Evolutionary conservation across 73 alveolate genomes (phyloP).

Genomic region (Tetrahymena elliotti): DNA sequence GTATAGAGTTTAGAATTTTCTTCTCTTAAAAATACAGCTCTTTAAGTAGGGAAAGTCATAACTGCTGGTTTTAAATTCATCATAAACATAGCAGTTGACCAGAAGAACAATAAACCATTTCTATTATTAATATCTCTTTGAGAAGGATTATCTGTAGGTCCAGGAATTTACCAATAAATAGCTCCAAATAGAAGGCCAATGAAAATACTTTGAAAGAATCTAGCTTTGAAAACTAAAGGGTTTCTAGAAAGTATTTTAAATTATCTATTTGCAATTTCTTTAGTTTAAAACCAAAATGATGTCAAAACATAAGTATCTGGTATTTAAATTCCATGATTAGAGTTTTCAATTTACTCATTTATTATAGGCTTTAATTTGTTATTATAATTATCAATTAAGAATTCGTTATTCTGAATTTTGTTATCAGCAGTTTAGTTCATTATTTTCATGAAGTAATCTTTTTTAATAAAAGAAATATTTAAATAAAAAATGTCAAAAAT

Average conservation of each 20-base stretch:
- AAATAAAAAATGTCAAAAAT: too few species aligned
- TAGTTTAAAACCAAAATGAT: background rate
- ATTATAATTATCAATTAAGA: background rate
- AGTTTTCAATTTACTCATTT: background rate
- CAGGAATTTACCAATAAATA: background rate
- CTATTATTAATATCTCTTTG: background rate
- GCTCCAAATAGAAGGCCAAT: background rate
- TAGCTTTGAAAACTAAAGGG: background rate
- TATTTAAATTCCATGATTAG: background rate
- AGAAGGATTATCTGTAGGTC: background rate
- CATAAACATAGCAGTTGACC: background rate
- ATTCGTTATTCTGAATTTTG: background rate
- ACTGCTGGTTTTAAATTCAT: constrained; percentile 4
- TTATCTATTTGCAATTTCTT: background rate
- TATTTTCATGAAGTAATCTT: background rate
- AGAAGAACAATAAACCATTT: constrained; percentile 14
- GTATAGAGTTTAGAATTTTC: constrained; percentile 27
- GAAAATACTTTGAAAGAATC: background rate
- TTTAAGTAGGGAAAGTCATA: constrained; percentile 15
- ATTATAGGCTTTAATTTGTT: background rate
- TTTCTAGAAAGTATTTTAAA: background rate
- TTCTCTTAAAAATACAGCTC: constrained; percentile 37
- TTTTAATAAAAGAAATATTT: background rate
- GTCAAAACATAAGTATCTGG: background rate
- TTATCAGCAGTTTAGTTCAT: background rate